Evolutionary conservation across 1,284 basidiomycete species (phyloP).

Genomic region (Cryptococcus hybrid): DNA sequence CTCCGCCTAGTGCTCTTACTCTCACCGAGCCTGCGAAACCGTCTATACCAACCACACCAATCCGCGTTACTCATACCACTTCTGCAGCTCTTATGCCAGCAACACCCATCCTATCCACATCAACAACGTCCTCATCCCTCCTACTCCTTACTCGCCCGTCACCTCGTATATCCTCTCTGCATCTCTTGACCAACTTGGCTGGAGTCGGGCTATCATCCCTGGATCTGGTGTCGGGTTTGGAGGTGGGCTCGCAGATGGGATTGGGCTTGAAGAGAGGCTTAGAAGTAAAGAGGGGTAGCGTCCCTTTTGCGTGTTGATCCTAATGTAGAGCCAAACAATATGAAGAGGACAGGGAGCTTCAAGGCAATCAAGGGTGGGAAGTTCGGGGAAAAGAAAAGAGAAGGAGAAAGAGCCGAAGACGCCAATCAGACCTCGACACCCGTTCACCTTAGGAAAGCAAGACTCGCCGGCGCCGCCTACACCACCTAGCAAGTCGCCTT

Average conservation of each 20-base stretch:
- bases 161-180: constrained; percentile 22
- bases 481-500: neutral
- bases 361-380: no score
- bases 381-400: no score
- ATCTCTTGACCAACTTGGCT: neutral
- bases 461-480: constrained; percentile 4
- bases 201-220: constrained; percentile 6
- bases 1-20: neutral
- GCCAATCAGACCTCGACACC: constrained; percentile 2
- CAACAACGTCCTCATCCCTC: neutral
- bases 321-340: no score
- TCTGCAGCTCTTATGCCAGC: no score
- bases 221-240: neutral
- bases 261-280: neutral
- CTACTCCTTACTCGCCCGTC: constrained; percentile 23
- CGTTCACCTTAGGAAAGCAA: constrained; percentile 8
- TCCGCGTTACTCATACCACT: no score
- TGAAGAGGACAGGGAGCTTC: no score
- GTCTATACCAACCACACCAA: no score
- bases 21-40: no score
- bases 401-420: neutral
- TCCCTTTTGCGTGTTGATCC: no score
- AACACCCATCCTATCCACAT: no score
- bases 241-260: neutral
- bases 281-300: no score